Evolutionary conservation across 257 asterid species (phyloP).

Genomic region (Forsythia viridissima): DNA sequence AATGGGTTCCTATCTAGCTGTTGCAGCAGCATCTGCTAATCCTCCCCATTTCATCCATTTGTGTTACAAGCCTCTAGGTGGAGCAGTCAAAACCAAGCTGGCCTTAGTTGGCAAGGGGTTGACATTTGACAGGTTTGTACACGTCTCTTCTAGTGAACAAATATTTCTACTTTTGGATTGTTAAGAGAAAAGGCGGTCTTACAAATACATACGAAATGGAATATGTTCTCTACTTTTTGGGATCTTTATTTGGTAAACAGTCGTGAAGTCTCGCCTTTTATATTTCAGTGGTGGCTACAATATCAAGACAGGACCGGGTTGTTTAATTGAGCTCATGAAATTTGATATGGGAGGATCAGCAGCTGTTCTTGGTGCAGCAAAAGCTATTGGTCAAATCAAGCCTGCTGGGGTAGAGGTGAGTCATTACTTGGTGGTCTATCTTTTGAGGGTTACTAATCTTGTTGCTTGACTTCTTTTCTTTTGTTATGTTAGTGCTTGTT

Average conservation of each 20-base stretch:
- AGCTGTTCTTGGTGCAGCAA: constrained; percentile 96
- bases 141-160: neutral
- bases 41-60: constrained; percentile 94
- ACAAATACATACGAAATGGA: neutral
- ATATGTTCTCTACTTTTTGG: neutral
- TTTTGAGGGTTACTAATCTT: neutral
- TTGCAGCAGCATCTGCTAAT: constrained; percentile 91
- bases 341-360: constrained; percentile 99
- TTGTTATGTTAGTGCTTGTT: too few species aligned
- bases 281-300: constrained; percentile 93
- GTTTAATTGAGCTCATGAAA: constrained; percentile 90
- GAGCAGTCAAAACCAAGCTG: constrained; percentile 76
- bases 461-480: neutral
- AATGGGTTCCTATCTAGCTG: constrained; percentile 98
- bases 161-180: neutral
- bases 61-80: constrained; percentile 81
- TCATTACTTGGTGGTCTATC: neutral
- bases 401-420: constrained; percentile 95
- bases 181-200: constrained; percentile 2
- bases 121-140: constrained; percentile 89
- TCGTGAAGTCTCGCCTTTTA: neutral
- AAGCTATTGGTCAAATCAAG: constrained; percentile 91
- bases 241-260: neutral
- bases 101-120: constrained; percentile 98
- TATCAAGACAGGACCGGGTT: constrained; percentile 94